Base-by-base conservation (phyloP, 306 rosid species). In the Corylus heterophylla region DNA sequence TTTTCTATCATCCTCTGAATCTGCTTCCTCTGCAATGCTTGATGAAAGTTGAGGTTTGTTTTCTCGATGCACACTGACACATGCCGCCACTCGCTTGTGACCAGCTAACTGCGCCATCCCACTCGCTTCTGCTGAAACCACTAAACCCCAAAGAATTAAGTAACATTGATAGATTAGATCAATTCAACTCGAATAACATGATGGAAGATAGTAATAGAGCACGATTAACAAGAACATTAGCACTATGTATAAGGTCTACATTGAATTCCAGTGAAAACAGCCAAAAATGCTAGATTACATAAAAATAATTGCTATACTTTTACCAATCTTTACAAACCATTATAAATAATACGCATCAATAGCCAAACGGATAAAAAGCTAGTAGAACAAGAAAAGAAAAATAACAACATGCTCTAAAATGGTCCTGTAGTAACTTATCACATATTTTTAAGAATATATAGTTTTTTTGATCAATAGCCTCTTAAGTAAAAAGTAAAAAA, bases 61-160 rank as follows among this genome's bases (percentile, higher is more conserved):
- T 69, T 71, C 85, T 31, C 72, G 84, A 17, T 25, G 67, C 64
- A 67, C 83, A 69, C 81, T 75, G 62, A 81, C 69, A 72, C 69
- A 83, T 50, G 14, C 31, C 20, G 14, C 31, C 25, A 55, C 71
- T 79, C 62, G 84, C 49, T 47, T 86, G 63, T 76, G 70, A 88
- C 42, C 72, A 76, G 89, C 89, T 87, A 88, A 84, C 51, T 74
- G 71, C 35, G 83, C 83, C 92, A 89, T 93, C 61, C 70, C 7
- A 2, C 7, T 13, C 12, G 31, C 8, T 64, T 64, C 70, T 29
- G 70, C 20, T 31, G 18, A 64, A 35, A 64, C 70, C 20, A 64
- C 48, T 31, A 31, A 64, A 64, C 16, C 20, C 70, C 70, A 31
- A 17, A 64, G 48, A 18, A 35, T 35, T 64, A 37, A 64, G 70